A percentile compares a stretch with the other conserved stretches of the same genome.
phyloP scores from a whole-genome alignment of 192 early-diverging fungal species.

The Coemansia umbellata region DNA sequence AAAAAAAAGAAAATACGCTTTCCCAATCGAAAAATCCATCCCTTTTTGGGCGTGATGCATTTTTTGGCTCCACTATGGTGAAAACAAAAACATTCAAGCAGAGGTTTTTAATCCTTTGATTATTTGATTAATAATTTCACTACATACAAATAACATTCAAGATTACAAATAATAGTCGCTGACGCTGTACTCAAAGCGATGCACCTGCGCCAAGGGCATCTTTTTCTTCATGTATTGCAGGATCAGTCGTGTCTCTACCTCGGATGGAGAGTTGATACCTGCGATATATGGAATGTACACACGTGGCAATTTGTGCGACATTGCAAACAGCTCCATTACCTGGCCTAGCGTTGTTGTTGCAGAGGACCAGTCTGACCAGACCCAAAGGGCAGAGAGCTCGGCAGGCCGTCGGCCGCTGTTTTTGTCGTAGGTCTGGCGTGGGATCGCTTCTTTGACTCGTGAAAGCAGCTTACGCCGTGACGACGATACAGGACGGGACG shows the following conservation, averaged over 20 bases:
- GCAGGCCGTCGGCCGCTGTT: constrained; percentile 16
- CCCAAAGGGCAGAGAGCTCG: constrained; percentile 42
- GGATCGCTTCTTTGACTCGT: constrained; percentile 31
- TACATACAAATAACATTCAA: too few species aligned
- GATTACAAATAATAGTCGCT: constrained; percentile 17
- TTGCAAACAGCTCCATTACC: constrained; percentile 41
- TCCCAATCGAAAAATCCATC: too few species aligned
- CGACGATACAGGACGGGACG: constrained; percentile 26
- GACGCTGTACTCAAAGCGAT: constrained; percentile 48
- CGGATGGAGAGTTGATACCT: constrained; percentile 33
- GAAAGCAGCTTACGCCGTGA: constrained; percentile 43
- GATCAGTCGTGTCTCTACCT: constrained; percentile 46
- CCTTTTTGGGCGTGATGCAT: too few species aligned
- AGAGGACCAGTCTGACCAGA: constrained; percentile 49
- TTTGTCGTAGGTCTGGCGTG: constrained; percentile 20
- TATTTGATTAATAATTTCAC: too few species aligned
- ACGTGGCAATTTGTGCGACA: constrained; percentile 24
- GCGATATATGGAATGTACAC: constrained; percentile 45
- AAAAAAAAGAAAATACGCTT: too few species aligned
- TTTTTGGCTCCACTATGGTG: too few species aligned
- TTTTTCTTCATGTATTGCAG: constrained; percentile 46
- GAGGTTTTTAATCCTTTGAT: too few species aligned
- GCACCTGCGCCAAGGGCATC: constrained; percentile 33
- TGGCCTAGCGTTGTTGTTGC: constrained; percentile 39
- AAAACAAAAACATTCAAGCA: too few species aligned